Conservation (phyloP, 306 rosid species). For the Cicer bijugum region DNA sequence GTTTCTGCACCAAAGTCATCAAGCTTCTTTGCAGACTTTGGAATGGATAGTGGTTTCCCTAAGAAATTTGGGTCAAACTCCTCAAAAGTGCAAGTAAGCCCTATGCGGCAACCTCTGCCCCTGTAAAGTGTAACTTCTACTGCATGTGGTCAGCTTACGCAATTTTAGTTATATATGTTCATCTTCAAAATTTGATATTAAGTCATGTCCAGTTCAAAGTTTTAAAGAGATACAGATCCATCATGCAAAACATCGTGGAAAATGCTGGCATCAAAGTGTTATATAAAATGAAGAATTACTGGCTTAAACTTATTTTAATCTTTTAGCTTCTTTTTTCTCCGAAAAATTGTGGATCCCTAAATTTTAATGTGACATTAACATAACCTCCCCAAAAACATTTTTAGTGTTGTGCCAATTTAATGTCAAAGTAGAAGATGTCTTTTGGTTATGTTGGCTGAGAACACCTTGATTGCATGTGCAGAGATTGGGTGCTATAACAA, state of each 20-base stretch:
- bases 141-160: slow-evolving; percentile 4
- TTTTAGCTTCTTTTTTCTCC: background rate
- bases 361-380: background rate
- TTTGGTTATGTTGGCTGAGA: background rate
- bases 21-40: slow-evolving; percentile 89
- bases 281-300: background rate
- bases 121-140: slow-evolving; percentile 6
- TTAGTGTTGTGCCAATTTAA: background rate
- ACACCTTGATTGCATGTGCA: background rate
- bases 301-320: background rate
- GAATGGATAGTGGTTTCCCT: slow-evolving; percentile 86
- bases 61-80: slow-evolving; percentile 66
- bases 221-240: background rate
- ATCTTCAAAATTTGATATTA: background rate
- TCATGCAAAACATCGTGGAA: slow-evolving; percentile 3
- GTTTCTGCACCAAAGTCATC: slow-evolving; percentile 85
- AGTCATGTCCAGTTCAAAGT: background rate
- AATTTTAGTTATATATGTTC: slow-evolving; percentile 24
- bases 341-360: background rate
- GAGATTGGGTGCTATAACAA: slow-evolving; percentile 1
- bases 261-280: slow-evolving; percentile 4
- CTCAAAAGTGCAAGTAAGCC: slow-evolving; percentile 81
- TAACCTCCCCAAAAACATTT: slow-evolving; percentile 1
- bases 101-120: background rate
- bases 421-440: slow-evolving; percentile 10